Evolutionary conservation across 306 rosid species (phyloP).

Genomic region (Abrus precatorius): DNA sequence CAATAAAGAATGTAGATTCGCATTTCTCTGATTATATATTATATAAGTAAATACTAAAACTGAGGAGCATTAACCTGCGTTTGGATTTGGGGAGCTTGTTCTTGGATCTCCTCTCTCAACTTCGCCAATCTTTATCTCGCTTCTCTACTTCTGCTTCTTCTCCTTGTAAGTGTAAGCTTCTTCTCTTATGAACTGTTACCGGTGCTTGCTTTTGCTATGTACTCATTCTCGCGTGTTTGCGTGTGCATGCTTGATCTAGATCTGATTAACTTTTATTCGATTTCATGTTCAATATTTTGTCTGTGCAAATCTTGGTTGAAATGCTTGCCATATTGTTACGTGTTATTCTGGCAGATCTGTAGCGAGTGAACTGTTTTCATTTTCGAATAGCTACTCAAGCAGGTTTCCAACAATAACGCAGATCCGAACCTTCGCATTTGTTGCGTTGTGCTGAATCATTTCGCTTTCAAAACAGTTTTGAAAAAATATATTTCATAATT

Average conservation of each 20-base stretch:
- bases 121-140: conserved; percentile 4
- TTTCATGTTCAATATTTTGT: neutral
- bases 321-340: neutral
- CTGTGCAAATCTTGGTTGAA: neutral
- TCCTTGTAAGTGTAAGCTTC: conserved; percentile 35
- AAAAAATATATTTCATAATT: neutral
- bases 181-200: neutral
- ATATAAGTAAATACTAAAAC: neutral
- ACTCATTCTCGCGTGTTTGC: neutral
- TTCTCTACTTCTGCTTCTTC: conserved; percentile 31
- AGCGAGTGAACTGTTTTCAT: neutral
- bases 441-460: neutral
- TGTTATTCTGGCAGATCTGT: conserved; percentile 16
- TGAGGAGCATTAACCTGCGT: neutral
- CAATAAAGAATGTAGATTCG: too few relatives aligned
- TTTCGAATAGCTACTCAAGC: neutral
- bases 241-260: neutral
- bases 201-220: neutral
- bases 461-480: neutral
- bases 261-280: neutral
- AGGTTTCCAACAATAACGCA: neutral
- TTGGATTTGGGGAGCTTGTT: neutral
- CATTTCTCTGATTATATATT: too few relatives aligned
- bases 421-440: conserved; percentile 5
- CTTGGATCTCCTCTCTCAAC: conserved; percentile 51